Base-by-base conservation (phyloP, 139 green algal genomes). In the Diplosphaera chodatii region DNA sequence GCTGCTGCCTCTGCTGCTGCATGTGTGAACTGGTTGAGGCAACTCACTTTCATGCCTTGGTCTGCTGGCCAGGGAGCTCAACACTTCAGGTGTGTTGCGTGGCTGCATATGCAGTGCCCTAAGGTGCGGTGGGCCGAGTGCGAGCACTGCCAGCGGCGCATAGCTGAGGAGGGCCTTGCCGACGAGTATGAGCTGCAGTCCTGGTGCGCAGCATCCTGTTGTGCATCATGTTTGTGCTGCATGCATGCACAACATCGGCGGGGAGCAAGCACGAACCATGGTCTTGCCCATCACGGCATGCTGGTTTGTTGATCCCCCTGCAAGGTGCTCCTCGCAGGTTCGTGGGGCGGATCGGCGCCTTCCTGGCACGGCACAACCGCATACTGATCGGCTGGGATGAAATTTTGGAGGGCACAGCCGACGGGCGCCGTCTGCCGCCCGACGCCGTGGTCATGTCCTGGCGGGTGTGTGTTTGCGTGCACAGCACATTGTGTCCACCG, bases 381-480 rank as follows among this genome's bases (percentile, higher is more conserved):
- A 72, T 71, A 22, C 78, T 88, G 32, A 81, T 90, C 22, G 86
- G 82, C 29, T 91, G 86, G 86, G 86, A 91, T 67, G 86, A 91
- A 70, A 84, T 89, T 15, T 40, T 87, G 73, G 84, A 89, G 74
- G 84, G 82, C 48, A 59, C 48, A 23, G 48, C 48, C 22, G 48
- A 59, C 48, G 48, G 48, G 8, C 48, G 48, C 2, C 80, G 84
- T 33, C 64, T 89, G 32, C 65, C 77, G 1, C 40, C 70, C 1
- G 80, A 73, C 10, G 78, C 84, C 23, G 74, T 78, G 18, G 84
- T 91, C 33, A 89, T 88, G 82, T 86, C 78, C 32, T 89, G 86
- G 86, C 73, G 85, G 72, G 83, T 88, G 32, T 68, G 79, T n/a
- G n/a, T n/a, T n/a, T n/a, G n/a, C n/a, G 16, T 27, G 0, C 40